phyloP scores from a whole-genome alignment of 2,329 filamentous ascomycete genomes.

The Penicillium sp. region DNA sequence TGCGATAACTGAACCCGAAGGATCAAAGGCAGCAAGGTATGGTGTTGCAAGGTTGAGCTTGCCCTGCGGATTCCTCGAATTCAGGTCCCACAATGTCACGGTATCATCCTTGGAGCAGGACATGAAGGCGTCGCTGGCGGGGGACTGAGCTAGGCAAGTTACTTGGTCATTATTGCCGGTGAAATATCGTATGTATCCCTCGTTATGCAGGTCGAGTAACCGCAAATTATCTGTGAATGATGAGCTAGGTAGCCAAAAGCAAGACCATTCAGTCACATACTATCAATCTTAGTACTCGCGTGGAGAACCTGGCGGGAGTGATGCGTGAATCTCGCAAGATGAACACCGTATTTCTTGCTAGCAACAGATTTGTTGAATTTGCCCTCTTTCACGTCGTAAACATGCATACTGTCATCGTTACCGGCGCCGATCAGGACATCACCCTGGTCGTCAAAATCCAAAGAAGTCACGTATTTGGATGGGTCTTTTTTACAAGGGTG shows the following conservation, averaged over 20 bases:
- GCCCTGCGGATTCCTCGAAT: slow-evolving; percentile 75
- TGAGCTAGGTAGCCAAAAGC: slow-evolving; percentile 4
- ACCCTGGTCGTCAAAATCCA: slow-evolving; percentile 95
- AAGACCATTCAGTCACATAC: slow-evolving; percentile 46
- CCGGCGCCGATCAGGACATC: slow-evolving; percentile 88
- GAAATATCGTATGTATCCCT: slow-evolving; percentile 95
- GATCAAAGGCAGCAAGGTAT: slow-evolving; percentile 85
- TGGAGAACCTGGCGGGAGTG: slow-evolving; percentile 89
- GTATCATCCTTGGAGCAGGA: slow-evolving; percentile 90
- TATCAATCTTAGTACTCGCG: slow-evolving; percentile 90
- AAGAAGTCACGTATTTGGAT: slow-evolving; percentile 70
- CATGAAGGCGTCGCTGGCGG: slow-evolving; percentile 85
- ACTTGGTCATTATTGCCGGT: slow-evolving; percentile 83
- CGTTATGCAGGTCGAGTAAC: slow-evolving; percentile 86
- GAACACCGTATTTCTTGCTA: slow-evolving; percentile 95
- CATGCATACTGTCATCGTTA: slow-evolving; percentile 91
- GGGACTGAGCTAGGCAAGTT: slow-evolving; percentile 79
- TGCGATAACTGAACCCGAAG: slow-evolving; percentile 87
- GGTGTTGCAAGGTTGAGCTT: slow-evolving; percentile 77
- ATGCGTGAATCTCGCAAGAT: slow-evolving; percentile 91
- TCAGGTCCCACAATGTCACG: slow-evolving; percentile 84
- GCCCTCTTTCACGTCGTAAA: slow-evolving; percentile 91
- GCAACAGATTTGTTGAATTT: slow-evolving; percentile 84
- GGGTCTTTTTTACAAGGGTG: slow-evolving; percentile 40
- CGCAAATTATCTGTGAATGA: slow-evolving; percentile 64